Base-by-base conservation (phyloP, 2,329 filamentous ascomycete species). In the Cephalotrichum gorgonifer region DNA sequence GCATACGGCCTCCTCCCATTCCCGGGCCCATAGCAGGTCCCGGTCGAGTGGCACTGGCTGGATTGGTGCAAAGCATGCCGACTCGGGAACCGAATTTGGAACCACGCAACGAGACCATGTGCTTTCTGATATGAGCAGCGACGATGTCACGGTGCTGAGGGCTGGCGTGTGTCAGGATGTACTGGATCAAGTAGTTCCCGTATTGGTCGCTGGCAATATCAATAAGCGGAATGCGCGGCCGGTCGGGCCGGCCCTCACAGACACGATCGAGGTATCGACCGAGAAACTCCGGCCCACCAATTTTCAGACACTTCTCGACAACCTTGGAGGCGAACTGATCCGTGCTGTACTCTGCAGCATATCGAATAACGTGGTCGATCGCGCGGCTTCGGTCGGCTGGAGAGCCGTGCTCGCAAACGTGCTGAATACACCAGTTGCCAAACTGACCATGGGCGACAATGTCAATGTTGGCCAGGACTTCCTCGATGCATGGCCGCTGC, bases 281-380 rank as follows among this genome's bases (percentile, higher is more conserved):
- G 41, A 98, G 76, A 62, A 98, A 98, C 43, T 97, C 91, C 25
- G 76, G 69, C 26, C 89, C 88, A 42, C 91, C 88, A 68, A 98
- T 95, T 73, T 98, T 98, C 57, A 98, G 80, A 60, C 93, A 98
- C 70, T 98, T 98, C 70, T 98, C 91, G 53, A 98, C 91, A 42
- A 98, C 93, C 68, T 98, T 98, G 52, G 93, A 98, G 41, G 93
- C 94, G 63, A 96, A 98, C 62, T 98, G 93, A 58, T 98, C 93
- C 78, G 95, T 96, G 68, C 91, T 97, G 69, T 97, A 98, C 67
- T 96, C 90, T 15, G 88, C 86, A 28, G 90, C 88, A 67, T 88
- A 95, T 54, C 85, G 85, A 56, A 98, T 85, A 60, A 98, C 91
- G 65, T 97, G 91, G 57, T 98, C 91, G 60, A 96, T 85, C 42